These are phyloP conservation scores for Ogataea sp. DNA, from an alignment of 805 yeast genomes.

Conservation along the genomic window DNA sequence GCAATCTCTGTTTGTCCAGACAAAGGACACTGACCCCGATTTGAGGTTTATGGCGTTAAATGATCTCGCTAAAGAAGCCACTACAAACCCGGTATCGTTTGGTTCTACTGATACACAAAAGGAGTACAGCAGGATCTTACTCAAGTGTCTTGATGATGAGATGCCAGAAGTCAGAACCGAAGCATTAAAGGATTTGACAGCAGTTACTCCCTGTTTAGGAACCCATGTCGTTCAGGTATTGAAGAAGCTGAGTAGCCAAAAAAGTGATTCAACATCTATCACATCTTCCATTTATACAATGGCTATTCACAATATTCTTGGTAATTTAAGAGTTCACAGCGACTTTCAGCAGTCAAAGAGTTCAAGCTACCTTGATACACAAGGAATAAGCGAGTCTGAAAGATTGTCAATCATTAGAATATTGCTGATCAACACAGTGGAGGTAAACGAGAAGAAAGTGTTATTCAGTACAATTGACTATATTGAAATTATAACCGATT, in stretches of 20 bases:
- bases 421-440: conserved; percentile 27
- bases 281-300: conserved; percentile 45
- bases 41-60: conserved; percentile 78
- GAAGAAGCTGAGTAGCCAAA: conserved; percentile 16
- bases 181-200: conserved; percentile 47
- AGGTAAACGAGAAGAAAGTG: conserved; percentile 7
- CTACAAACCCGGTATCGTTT: conserved; percentile 27
- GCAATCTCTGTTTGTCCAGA: conserved; percentile 30
- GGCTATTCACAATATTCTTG: conserved; percentile 40
- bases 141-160: conserved; percentile 41
- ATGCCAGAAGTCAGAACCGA: conserved; percentile 70
- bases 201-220: conserved; percentile 29
- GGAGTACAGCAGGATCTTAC: conserved; percentile 16
- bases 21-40: conserved; percentile 70
- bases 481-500: conserved; percentile 52
- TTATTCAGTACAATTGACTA: conserved; percentile 37
- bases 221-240: conserved; percentile 24
- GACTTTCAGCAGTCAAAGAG: neutral
- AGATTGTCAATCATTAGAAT: conserved; percentile 21
- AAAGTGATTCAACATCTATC: conserved; percentile 21
- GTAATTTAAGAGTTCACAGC: conserved; percentile 18
- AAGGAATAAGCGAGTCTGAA: conserved; percentile 3
- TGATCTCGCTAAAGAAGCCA: conserved; percentile 47
- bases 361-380: too few species aligned
- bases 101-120: conserved; percentile 30